Evolutionary conservation across 805 yeast genomes (phyloP).

Genomic region (Starmera quercuum): DNA sequence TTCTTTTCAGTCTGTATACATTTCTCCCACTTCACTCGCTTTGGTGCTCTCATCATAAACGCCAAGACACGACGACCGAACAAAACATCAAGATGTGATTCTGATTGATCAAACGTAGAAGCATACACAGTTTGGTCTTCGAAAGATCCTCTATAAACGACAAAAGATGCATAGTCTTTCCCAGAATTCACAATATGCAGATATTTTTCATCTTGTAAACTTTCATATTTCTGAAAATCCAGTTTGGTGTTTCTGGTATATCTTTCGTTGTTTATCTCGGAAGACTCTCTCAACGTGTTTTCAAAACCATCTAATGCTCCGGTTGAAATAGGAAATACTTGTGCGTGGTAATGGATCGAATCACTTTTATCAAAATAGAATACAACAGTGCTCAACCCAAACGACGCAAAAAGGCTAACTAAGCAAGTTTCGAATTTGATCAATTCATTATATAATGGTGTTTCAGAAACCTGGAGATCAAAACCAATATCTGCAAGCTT

Average conservation of each 20-base stretch:
- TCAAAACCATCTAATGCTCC: slow-evolving; percentile 35
- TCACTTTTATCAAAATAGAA: slow-evolving; percentile 62
- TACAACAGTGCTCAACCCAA: slow-evolving; percentile 45
- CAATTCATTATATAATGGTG: slow-evolving; percentile 37
- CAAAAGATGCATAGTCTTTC: slow-evolving; percentile 23
- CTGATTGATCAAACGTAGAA: slow-evolving; percentile 20
- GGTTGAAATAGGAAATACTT: slow-evolving; percentile 62
- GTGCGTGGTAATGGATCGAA: slow-evolving; percentile 72
- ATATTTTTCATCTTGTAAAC: slow-evolving; percentile 19
- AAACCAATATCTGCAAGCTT: slow-evolving; percentile 14
- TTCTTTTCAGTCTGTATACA: slow-evolving; percentile 59
- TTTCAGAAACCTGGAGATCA: slow-evolving; percentile 17
- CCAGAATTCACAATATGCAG: slow-evolving; percentile 19
- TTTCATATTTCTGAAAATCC: slow-evolving; percentile 28
- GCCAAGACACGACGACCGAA: slow-evolving; percentile 82
- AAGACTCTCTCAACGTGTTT: slow-evolving; percentile 36
- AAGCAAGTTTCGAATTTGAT: slow-evolving; percentile 38
- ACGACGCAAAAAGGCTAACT: slow-evolving; percentile 34
- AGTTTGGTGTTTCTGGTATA: slow-evolving; percentile 34
- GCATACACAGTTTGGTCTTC: slow-evolving; percentile 23
- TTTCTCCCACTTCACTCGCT: slow-evolving; percentile 67
- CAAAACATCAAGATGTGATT: slow-evolving; percentile 57
- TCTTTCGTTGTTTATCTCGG: slow-evolving; percentile 39
- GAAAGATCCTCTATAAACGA: slow-evolving; percentile 25
- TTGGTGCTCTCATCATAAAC: slow-evolving; percentile 47